Conservation (phyloP, 2,329 filamentous ascomycete genomes). For the Cordyceps javanica region DNA sequence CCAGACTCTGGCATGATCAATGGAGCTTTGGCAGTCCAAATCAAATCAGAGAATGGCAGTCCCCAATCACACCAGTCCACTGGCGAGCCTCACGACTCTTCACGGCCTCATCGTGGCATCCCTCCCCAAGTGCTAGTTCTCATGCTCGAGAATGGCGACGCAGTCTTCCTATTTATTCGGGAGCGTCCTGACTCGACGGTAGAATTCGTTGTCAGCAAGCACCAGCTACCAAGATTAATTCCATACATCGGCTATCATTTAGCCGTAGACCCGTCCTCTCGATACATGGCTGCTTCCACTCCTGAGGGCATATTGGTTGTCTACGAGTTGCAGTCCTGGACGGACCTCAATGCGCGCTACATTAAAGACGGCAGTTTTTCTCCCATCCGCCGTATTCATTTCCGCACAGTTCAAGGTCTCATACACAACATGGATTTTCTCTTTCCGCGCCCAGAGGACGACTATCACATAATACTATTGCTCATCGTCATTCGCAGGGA, state of each 20-base stretch:
- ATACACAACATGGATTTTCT: constrained; percentile 87
- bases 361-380: constrained; percentile 37
- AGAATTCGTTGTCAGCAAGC: constrained; percentile 55
- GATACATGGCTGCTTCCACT: constrained; percentile 62
- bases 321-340: constrained; percentile 59
- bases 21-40: constrained; percentile 15
- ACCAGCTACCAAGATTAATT: constrained; percentile 52
- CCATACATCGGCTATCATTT: constrained; percentile 59
- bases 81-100: constrained; percentile 1
- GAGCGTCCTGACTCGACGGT: constrained; percentile 36
- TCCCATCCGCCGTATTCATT: constrained; percentile 47
- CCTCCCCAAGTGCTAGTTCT: constrained; percentile 80
- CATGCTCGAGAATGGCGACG: constrained; percentile 64
- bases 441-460: constrained; percentile 59
- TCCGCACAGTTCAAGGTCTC: constrained; percentile 56
- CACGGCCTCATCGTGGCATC: not conserved
- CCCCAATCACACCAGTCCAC: constrained; percentile 29
- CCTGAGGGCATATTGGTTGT: constrained; percentile 65
- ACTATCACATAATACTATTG: constrained; percentile 69
- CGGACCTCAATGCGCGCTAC: constrained; percentile 45
- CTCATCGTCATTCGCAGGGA: constrained; percentile 50
- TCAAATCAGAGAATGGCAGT: constrained; percentile 37
- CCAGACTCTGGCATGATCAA: constrained; percentile 25
- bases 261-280: constrained; percentile 70
- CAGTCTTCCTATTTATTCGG: constrained; percentile 70